Base-by-base conservation (phyloP, 2,329 filamentous ascomycete genomes). In the Furcasterigmium furcatum region DNA sequence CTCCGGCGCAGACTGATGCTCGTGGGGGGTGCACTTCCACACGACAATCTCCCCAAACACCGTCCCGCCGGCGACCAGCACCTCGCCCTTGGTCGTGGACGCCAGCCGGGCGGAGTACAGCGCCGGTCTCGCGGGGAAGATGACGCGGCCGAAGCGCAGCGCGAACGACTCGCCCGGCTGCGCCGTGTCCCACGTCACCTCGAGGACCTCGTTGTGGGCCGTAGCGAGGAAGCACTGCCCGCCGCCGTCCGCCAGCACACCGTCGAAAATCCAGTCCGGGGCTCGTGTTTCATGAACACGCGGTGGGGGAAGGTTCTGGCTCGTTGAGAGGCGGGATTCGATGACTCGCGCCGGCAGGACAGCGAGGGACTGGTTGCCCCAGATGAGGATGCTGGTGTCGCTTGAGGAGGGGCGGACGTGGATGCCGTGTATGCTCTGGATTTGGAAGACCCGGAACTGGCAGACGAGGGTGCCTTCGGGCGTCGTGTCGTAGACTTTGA, bases 21-120 rank as follows among this genome's bases (percentile, higher is more conserved):
- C 25, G 25, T 25, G 47, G 39, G 24, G 46, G 39, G 70, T 67
- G 55, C 82, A 91, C 52, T 84, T 88, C 94, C 94, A 97, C 14
- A 95, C 79, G 30, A 96, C 74, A 27, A 99, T 87, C 63, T 97
- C 91, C 4, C 94, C 94, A 65, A 97, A 97, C 1, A 92, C 91
- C 0, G 94, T 97, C 1, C 94, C 94, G 4, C 88, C 88, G 7
- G 90, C 89, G 42, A 96, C 79, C 18, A 96, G 74, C 4, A 43
- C 20, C 29, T 34, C 22, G 5, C n/a, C 36, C 8, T 9, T 13
- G 38, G 95, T 72, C 43, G 73, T 72, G 38, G 73, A 70, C 32
- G 75, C 67, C 16, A 95, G 65, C 57, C 88, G 81, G 5, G 91
- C 92, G 14, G 90, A 88, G 64, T 95, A 99, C 8, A 99, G 75